Percentiles rank a stretch among this genome's conserved stretches.
phyloP scores from a whole-genome alignment of 345 rosid genomes.

The Acer negundo region DNA sequence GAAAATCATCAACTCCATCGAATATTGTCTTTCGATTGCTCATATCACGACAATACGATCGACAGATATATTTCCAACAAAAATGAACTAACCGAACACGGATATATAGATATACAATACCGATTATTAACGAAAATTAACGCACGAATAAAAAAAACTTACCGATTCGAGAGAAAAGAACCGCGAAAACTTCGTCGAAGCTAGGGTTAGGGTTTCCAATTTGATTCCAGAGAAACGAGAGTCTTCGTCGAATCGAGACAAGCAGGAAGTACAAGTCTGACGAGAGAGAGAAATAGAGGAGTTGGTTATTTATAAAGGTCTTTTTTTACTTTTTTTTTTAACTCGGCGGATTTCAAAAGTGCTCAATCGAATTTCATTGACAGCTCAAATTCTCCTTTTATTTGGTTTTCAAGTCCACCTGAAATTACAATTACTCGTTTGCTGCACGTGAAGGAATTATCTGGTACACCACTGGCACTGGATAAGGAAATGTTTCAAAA shows the following conservation, averaged over 20 bases:
- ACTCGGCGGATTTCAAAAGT: constrained; percentile 28
- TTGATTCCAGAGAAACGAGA: background rate
- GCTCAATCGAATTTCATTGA: background rate
- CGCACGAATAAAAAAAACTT: background rate
- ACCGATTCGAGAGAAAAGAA: background rate
- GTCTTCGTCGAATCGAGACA: background rate
- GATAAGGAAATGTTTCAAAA: background rate
- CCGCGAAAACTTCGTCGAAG: background rate
- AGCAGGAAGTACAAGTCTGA: background rate
- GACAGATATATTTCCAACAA: too few relatives aligned
- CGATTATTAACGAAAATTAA: background rate
- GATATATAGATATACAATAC: background rate
- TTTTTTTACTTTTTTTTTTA: background rate
- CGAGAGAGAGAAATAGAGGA: too few relatives aligned
- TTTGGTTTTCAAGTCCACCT: constrained; percentile 31
- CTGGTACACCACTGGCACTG: background rate
- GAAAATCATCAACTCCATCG: background rate
- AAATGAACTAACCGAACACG: background rate
- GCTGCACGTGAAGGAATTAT: background rate
- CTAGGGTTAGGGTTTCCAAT: constrained; percentile 20
- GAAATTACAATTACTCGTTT: background rate
- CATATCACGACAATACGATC: background rate
- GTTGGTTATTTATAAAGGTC: background rate
- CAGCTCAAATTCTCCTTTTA: background rate
- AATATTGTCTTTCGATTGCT: background rate